Evolutionary conservation across 257 asterid species (phyloP).

Genomic region (Schizonepeta tenuifolia): DNA sequence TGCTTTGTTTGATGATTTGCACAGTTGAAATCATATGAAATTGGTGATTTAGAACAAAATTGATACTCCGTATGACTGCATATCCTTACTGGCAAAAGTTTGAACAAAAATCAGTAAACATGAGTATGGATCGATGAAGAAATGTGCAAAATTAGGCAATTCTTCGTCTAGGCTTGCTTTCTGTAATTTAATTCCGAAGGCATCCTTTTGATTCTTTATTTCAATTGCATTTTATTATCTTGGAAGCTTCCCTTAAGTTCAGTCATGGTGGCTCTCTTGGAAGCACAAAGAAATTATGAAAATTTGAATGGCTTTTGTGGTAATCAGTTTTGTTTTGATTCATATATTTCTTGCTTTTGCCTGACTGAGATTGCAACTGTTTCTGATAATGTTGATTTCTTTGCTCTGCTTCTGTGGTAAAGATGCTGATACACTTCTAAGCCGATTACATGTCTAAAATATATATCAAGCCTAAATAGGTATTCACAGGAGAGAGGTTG

Average conservation of each 20-base stretch:
- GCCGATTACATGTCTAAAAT: neutral
- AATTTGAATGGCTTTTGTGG: neutral
- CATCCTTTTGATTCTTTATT: neutral
- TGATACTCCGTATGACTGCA: neutral
- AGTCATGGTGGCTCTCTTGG: neutral
- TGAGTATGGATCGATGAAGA: too few relatives aligned
- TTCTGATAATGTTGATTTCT: neutral
- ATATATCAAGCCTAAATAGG: too few relatives aligned
- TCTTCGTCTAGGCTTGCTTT: neutral
- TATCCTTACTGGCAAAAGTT: neutral
- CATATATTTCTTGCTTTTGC: neutral
- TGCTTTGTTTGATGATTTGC: slow-evolving; percentile 7
- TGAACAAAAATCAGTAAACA: slow-evolving; percentile 6
- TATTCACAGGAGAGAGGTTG: too few relatives aligned
- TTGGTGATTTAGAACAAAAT: neutral
- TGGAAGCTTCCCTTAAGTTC: neutral
- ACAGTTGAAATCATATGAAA: slow-evolving; percentile 19
- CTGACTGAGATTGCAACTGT: neutral
- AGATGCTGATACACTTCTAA: neutral
- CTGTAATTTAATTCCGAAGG: neutral
- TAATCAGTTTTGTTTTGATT: neutral
- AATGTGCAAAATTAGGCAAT: neutral
- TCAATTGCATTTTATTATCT: neutral
- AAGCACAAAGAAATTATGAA: neutral
- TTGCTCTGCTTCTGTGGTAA: neutral